These are phyloP conservation scores for Quercus parvula DNA, from an alignment of 306 rosid species.

Conservation along the genomic window DNA sequence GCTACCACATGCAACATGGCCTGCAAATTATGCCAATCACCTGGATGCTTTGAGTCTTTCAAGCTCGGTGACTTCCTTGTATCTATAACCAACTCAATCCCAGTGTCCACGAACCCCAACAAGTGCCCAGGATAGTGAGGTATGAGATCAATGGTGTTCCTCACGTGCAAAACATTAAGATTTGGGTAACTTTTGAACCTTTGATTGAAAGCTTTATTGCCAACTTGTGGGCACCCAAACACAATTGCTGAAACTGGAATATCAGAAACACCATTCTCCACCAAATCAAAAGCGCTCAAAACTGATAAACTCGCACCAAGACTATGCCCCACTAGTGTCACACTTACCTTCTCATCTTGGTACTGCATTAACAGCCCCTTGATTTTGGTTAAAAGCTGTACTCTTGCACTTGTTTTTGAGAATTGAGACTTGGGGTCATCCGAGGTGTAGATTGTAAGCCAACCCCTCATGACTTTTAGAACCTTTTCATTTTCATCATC, in stretches of 20 bases:
- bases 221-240: slow-evolving; percentile 21
- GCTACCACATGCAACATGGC: slow-evolving; percentile 71
- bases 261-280: slow-evolving; percentile 49
- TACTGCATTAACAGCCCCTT: slow-evolving; percentile 23
- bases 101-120: slow-evolving; percentile 36
- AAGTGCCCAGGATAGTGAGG: slow-evolving; percentile 43
- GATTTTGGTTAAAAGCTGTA: slow-evolving; percentile 31
- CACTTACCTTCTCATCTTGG: slow-evolving; percentile 49
- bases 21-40: slow-evolving; percentile 76
- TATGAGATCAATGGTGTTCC: slow-evolving; percentile 44
- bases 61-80: slow-evolving; percentile 46
- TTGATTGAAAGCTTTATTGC: too few relatives aligned
- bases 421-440: slow-evolving; percentile 40
- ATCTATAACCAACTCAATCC: slow-evolving; percentile 49
- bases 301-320: slow-evolving; percentile 56
- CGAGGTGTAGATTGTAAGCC: slow-evolving; percentile 60
- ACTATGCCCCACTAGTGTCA: slow-evolving; percentile 53
- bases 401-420: slow-evolving; percentile 47
- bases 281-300: slow-evolving; percentile 53
- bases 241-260: slow-evolving; percentile 49
- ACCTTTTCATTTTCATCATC: not conserved
- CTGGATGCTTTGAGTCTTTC: slow-evolving; percentile 47
- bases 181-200: too few relatives aligned
- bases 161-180: slow-evolving; percentile 30
- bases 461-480: slow-evolving; percentile 61